Evolutionary conservation across 805 yeast genomes (phyloP), one percentile per base, ranked within the genome.

Genomic region (Candida insectorum): DNA sequence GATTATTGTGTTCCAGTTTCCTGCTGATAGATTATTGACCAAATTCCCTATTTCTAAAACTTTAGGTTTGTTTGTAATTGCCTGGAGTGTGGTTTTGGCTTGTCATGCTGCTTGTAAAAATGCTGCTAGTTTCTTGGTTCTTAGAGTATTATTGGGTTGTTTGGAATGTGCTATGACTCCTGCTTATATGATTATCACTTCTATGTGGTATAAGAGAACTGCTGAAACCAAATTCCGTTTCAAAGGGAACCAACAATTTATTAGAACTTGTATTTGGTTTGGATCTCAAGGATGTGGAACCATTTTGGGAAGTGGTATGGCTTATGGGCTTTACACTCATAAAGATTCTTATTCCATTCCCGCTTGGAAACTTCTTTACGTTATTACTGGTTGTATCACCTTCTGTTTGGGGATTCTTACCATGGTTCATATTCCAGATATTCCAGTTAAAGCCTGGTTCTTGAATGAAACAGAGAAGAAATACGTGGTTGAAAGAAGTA

Each of bases 331-430:
- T 6, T 27, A 27, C 17, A 18, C 9, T 39, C 37, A 5, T 29
- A 22, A 11, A 44, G 52, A 36, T 54, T 13, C 16, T 7, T 13
- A 25, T 25, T 25, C 28, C 5, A 14, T 14, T 25, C 6, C 18
- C 12, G 64, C 79, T 4, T 83, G 88, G 88, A 75, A 71, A 48
- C 49, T 75, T 10, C 49, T 79, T 4, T 82, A 69, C 49, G 55
- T 82, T 31, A 61, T 79, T 21, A 69, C 73, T 26, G 91, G 91
- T 11, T 48, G 63, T 6, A 62, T 75, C 33, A 78, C 85, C 3
- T 52, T 79, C 5, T 46, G 71, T 6, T 45, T 75, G 12, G 82
- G 81, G 5, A 34, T 70, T n/a, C 33, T 68, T 11, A 61, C 75
- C 36, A 52, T 51, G 28, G 42, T 74, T 34, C 73, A 72, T 51